A percentile compares a stretch with the other conserved stretches of the same genome.
These are phyloP conservation scores for Tetrahymena borealis DNA, from an alignment of 73 alveolate genomes.

Conservation along the genomic window DNA sequence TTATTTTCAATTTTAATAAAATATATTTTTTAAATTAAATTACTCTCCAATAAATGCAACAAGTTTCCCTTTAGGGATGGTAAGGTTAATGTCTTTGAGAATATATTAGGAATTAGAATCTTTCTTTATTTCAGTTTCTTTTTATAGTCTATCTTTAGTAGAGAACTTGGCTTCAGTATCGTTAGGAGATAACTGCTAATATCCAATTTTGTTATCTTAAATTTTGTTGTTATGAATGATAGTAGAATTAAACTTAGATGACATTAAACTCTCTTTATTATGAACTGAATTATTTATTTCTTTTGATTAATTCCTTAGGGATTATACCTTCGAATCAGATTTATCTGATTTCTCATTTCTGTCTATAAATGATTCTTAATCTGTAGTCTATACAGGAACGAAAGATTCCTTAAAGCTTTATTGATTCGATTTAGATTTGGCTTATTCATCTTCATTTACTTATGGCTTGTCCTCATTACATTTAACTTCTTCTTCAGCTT, in stretches of 20 bases:
- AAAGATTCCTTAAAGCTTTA: too few relatives aligned
- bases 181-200: neutral
- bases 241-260: neutral
- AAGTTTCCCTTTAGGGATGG: neutral
- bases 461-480: neutral
- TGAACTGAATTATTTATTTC: neutral
- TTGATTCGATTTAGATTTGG: too few relatives aligned
- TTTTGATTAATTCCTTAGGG: too few relatives aligned
- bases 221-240: neutral
- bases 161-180: neutral
- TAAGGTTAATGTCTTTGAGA: neutral
- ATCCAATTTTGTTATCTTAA: neutral
- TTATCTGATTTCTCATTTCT: neutral
- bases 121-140: neutral
- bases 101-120: neutral
- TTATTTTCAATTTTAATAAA: too few relatives aligned
- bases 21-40: neutral
- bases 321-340: neutral
- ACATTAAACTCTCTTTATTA: neutral
- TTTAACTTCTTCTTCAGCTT: neutral
- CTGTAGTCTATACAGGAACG: neutral
- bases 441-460: neutral
- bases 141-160: too few relatives aligned
- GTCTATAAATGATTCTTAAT: neutral
- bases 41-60: neutral